These are phyloP conservation scores for Delphinella strobiligena DNA, from an alignment of 2,329 filamentous ascomycete genomes.

Conservation along the genomic window DNA sequence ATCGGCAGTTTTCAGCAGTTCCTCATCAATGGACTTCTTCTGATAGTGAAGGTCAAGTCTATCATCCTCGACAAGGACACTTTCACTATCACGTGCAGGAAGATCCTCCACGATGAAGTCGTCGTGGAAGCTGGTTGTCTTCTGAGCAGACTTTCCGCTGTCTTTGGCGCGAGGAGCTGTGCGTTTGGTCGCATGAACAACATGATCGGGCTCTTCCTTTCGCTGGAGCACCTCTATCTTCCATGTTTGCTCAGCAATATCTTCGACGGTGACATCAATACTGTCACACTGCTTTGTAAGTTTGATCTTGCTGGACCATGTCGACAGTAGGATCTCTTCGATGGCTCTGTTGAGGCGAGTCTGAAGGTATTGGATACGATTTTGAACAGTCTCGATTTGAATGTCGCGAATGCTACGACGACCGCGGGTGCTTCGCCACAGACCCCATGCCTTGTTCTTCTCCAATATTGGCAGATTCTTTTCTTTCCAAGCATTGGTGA, in stretches of 20 bases:
- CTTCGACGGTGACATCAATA: constrained; percentile 54
- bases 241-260: constrained; percentile 43
- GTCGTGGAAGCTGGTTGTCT: not conserved
- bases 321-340: constrained; percentile 37
- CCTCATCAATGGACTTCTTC: no score
- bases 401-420: constrained; percentile 23
- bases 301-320: constrained; percentile 41
- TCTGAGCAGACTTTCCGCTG: not conserved
- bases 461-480: constrained; percentile 44
- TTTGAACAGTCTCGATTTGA: constrained; percentile 34
- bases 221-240: constrained; percentile 28
- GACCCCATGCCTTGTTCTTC: constrained; percentile 42
- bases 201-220: constrained; percentile 17
- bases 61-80: constrained; percentile 3
- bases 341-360: constrained; percentile 45
- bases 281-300: constrained; percentile 44
- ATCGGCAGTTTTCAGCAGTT: no score
- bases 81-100: no score
- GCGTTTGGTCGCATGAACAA: not conserved
- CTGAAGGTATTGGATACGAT: constrained; percentile 31
- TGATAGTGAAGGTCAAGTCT: not conserved
- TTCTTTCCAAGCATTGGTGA: constrained; percentile 46
- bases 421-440: constrained; percentile 50
- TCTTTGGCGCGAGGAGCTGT: not conserved
- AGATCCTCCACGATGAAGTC: constrained; percentile 3